Base-by-base conservation (phyloP, 2,329 filamentous ascomycete species). In the Phaeosphaeria sp. region DNA sequence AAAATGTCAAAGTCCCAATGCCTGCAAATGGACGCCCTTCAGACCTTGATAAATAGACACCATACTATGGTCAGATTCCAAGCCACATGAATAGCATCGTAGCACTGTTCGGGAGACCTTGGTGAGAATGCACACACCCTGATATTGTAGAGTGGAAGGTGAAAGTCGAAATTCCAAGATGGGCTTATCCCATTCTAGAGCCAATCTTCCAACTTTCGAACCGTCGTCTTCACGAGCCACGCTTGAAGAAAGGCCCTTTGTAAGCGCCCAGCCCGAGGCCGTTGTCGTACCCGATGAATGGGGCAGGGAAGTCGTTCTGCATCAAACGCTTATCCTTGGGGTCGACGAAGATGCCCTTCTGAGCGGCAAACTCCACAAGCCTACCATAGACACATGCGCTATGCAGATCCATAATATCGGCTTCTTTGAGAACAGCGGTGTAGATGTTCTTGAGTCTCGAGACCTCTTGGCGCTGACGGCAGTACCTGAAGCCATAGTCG, bases 401-500 rank as follows among this genome's bases (percentile, higher is more conserved):
- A 13, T 72, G 67, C 10, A 72, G n/a, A 0, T 54, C 46, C 0
- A 23, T 15, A 0, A 60, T 58, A 1, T 18, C 43, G 1, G 44
- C 1, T 9, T 59, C 59, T 1, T 50, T 17, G 0, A 71, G 49
- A 1, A 71, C 41, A 0, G 21, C 10, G 2, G 1, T 1, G 50
- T 72, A 71, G 1, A 71, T 55, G 0, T 13, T 11, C 27, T 68
- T 72, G 4, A 69, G 44, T 0, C 17, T 20, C 2, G n/a, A 11
- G 0, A 71, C 66, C 5, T 72, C 61, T 0, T 73, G 60, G 4
- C 66, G 56, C 1, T 55, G 51, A 0, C 25, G 55, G 17, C 64
- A 67, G 6, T 52, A 50, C 0, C 30, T 46, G 18, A 68, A 70
- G 0, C 69, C 69, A 9, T 68, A 73, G 23, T 73, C 71, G 0